Evolutionary conservation across 1,139 yeast genomes (phyloP), one percentile per base, ranked within the genome.

Genomic region (Ogataea hybrid): DNA sequence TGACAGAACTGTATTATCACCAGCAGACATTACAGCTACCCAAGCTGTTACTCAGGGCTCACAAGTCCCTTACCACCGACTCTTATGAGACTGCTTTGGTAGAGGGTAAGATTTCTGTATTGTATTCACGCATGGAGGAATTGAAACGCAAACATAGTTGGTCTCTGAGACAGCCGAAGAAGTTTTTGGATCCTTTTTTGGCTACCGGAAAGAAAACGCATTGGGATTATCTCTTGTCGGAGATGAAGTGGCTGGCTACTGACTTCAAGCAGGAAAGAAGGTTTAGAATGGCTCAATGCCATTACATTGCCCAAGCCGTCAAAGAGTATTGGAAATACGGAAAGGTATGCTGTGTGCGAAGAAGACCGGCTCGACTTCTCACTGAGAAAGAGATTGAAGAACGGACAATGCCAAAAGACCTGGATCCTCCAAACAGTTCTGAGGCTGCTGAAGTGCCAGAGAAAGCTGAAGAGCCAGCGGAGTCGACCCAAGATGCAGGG

Each of bases 81-180:
- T 79, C 86, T 46, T 92, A 80, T 64, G 95, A 88, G 56, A 75
- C 85, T 55, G 88, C 96, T 0, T 68, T 90, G 22, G 75, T 88
- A n/a, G 99, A 92, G 59, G 96, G 97, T 7, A 86, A 90, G 59
- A 80, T 92, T 8, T 88, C 96, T 0, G 96, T 89, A n/a, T 79
- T 88, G 12, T 86, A 88, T 56, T 86, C 95, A 3, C 75, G 97
- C 44, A 90, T 94, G 35, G 98, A 92, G 58, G 97, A 90, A 59
- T 70, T 94, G 47, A 87, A 89, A 58, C 71, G 95, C 41, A 83
- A 84, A 44, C 87, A 88, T 5, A 81, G 85, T 54, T 94, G 98
- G 98, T 84, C 96, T 21, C 68, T 90, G 43, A 73, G 96, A 39
- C 98, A 94, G 61, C 96, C 95, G 1, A 71, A 76, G 41, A 74